Evolutionary conservation across 768 basidiomycete species (phyloP).

Genomic region (Russula abietina): DNA sequence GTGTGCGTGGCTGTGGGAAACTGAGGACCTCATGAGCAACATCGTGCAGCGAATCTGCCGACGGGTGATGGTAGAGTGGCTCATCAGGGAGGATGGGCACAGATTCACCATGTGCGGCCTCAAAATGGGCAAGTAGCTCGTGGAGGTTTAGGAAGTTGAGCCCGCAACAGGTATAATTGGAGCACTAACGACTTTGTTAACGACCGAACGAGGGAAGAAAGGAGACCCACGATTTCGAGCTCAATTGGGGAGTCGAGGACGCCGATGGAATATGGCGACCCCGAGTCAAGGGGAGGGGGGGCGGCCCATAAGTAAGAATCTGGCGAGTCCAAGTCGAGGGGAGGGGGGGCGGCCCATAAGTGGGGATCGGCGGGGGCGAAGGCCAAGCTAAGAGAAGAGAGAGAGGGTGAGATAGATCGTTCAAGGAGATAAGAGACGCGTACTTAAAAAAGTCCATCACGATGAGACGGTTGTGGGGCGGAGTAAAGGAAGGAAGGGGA

Average conservation of each 20-base stretch:
- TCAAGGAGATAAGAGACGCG: neutral
- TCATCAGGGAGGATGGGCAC: conserved; percentile 9
- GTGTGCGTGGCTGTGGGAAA: conserved; percentile 32
- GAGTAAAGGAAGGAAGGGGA: conserved; percentile 1
- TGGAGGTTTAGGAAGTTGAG: conserved; percentile 43
- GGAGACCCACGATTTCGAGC: conserved; percentile 23
- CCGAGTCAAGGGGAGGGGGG: conserved; percentile 20
- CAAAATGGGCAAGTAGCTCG: conserved; percentile 48
- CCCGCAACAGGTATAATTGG: conserved; percentile 46
- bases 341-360: conserved; percentile 15
- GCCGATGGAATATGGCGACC: conserved; percentile 6
- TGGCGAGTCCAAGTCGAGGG: conserved; percentile 19
- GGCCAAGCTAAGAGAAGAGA: conserved; percentile 1
- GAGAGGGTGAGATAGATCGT: neutral
- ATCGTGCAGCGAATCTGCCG: conserved; percentile 14
- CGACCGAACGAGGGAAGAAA: neutral
- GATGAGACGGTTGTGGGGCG: neutral
- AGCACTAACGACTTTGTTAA: conserved; percentile 29
- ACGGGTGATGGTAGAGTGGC: conserved; percentile 19
- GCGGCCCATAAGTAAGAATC: conserved; percentile 14
- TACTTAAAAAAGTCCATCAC: conserved; percentile 21
- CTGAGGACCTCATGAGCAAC: conserved; percentile 28
- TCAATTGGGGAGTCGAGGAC: conserved; percentile 21
- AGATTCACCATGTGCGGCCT: conserved; percentile 37
- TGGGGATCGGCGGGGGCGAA: conserved; percentile 15